Evolutionary conservation across 345 rosid genomes (phyloP).

Genomic region (Camelina neglecta): DNA sequence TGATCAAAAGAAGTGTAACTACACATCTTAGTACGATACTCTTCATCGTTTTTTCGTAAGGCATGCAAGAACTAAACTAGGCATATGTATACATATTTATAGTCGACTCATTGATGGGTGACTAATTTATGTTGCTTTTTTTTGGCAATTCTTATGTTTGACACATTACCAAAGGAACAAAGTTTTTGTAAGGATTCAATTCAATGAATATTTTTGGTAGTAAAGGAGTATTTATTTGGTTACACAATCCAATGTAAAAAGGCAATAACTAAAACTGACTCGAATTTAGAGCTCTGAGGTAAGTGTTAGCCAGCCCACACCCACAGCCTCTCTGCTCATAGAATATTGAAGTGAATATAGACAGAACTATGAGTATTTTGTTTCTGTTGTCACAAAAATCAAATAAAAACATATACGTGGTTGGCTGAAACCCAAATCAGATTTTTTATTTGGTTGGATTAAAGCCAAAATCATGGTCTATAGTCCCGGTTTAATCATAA

Average conservation of each 20-base stretch:
- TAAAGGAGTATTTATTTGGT: constrained; percentile 43
- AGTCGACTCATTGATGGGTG: constrained; percentile 20
- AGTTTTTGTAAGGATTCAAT: constrained; percentile 24
- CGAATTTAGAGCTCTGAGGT: constrained; percentile 32
- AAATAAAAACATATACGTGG: background rate
- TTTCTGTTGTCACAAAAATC: constrained; percentile 14
- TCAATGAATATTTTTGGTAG: constrained; percentile 31
- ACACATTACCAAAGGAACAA: constrained; percentile 8
- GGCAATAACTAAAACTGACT: constrained; percentile 44
- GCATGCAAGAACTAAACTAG: constrained; percentile 32
- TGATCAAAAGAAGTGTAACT: constrained; percentile 36
- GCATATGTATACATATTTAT: constrained; percentile 18
- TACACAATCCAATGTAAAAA: constrained; percentile 42
- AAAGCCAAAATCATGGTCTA: background rate
- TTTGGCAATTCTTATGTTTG: constrained; percentile 25
- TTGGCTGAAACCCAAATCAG: background rate
- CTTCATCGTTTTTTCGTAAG: constrained; percentile 13
- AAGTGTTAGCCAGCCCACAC: constrained; percentile 38
- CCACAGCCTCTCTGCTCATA: background rate
- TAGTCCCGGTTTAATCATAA: background rate
- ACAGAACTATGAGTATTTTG: constrained; percentile 14
- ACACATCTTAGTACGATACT: constrained; percentile 25
- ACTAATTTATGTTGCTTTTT: background rate
- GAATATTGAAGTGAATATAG: constrained; percentile 42
- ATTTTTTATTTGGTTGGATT: background rate